These are phyloP conservation scores for Gastrodia elata DNA, from an alignment of 106 monocot genomes.

Conservation along the genomic window DNA sequence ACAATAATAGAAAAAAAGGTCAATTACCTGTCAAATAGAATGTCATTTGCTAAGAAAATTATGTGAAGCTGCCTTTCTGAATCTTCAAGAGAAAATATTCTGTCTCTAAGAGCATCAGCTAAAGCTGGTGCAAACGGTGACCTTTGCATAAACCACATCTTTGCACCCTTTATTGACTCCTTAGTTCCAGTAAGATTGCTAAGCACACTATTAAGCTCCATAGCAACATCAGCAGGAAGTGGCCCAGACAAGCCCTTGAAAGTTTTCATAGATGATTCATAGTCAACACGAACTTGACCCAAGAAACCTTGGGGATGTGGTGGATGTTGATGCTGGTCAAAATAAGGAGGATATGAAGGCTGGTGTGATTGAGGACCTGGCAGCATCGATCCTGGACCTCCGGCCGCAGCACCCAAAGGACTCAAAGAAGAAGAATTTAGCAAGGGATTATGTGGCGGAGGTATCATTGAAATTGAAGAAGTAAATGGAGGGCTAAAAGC, in stretches of 20 bases:
- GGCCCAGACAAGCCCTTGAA: conserved; percentile 77
- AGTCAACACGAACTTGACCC: conserved; percentile 36
- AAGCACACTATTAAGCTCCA: conserved; percentile 59
- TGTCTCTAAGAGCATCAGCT: conserved; percentile 79
- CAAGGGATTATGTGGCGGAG: conserved; percentile 28
- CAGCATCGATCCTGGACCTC: conserved; percentile 32
- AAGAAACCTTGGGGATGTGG: conserved; percentile 32
- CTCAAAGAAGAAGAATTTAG: conserved; percentile 25
- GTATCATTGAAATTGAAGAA: conserved; percentile 22
- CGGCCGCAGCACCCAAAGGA: conserved; percentile 19
- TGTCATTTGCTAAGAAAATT: conserved; percentile 87
- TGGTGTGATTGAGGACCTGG: conserved; percentile 37
- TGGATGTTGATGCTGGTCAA: conserved; percentile 50
- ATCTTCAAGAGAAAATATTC: conserved; percentile 69
- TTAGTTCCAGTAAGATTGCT: conserved; percentile 72
- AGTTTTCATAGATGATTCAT: conserved; percentile 31
- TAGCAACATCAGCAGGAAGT: conserved; percentile 83
- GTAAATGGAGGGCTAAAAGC: conserved; percentile 36
- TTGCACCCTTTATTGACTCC: conserved; percentile 95
- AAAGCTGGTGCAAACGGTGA: conserved; percentile 87
- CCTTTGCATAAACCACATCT: conserved; percentile 94
- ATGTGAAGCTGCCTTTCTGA: conserved; percentile 92
- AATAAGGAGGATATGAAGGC: conserved; percentile 40
- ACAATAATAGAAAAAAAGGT: neutral
- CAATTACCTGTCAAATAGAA: conserved; percentile 87